Base-by-base conservation (phyloP, 108 stramenopile genomes). In the Mediolabrus comicus region DNA sequence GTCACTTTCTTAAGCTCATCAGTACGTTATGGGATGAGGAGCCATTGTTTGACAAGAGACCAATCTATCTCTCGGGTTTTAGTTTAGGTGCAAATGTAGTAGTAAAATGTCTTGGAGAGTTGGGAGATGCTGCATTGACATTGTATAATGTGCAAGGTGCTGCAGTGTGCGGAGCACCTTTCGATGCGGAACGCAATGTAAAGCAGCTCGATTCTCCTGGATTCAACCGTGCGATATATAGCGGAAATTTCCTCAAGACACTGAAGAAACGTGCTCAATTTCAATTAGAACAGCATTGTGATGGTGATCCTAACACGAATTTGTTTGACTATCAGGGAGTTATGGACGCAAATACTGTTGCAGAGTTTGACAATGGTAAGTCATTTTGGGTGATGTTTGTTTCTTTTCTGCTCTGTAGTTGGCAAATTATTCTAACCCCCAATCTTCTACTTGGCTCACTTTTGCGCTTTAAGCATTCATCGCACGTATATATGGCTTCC, bases 71-170 rank as follows among this genome's bases (percentile, higher is more conserved):
- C 13, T 80, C 85, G 27, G 95, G 94, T 29, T 97, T 95, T 63
- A 89, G 87, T 1, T 73, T 97, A n/a, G 95, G 97, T 13, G 95
- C 88, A 4, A 96, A 96, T 76, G 95, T 96, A 0, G 91, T 95
- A 10, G 57, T 91, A 6, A 92, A 92, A 62, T 83, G 71, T 27
- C 62, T 97, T 51, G 91, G 94, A 11, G 87, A 95, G 51, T 63
- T 93, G 54, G 92, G 89, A 22, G 71, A 76, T 2, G 56, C 62
- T 14, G 79, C 80, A 0, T 62, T 73, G 36, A 53, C 69, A 0
- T 43, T 70, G 24, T 83, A 83, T 46, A 85, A 85, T 34, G 71
- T 97, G 41, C 65, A 74, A 22, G 95, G 95, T 16, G 97, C 95
- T 6, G 88, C 95, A 0, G 92, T 92, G 13, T 66, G 64, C 10